phyloP scores from a whole-genome alignment of 257 asterid species.

The Oldenlandia corymbosa region DNA sequence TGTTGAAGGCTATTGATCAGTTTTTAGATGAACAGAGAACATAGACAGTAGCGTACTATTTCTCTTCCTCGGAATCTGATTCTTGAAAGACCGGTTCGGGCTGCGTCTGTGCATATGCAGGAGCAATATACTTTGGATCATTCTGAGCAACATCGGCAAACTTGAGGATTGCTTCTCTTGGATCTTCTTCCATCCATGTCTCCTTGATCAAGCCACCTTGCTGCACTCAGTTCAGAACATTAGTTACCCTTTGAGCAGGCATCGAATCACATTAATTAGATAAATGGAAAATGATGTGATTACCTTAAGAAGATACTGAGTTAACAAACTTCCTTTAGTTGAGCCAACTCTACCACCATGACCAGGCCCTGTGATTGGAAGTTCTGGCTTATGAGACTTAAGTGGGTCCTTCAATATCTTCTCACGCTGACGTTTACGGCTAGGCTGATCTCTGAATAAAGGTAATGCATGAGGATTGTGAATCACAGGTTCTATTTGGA shows the following conservation, averaged over 20 bases:
- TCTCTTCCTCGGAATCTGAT: conserved; percentile 85
- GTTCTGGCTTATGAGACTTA: conserved; percentile 93
- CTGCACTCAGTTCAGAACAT: conserved; percentile 38
- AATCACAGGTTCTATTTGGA: conserved; percentile 74
- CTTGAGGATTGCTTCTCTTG: conserved; percentile 91
- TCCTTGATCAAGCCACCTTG: conserved; percentile 94
- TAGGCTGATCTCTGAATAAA: conserved; percentile 86
- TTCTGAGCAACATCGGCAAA: conserved; percentile 82
- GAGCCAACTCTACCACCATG: conserved; percentile 94
- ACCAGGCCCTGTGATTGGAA: conserved; percentile 94
- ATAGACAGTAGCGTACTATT: conserved; percentile 19
- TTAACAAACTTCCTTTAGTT: conserved; percentile 84
- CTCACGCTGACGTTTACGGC: conserved; percentile 95
- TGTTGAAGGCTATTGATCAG: no score
- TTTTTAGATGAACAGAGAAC: no score
- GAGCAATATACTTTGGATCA: conserved; percentile 88
- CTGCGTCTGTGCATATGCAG: conserved; percentile 86
- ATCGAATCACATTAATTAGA: not conserved
- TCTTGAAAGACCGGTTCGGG: conserved; percentile 71
- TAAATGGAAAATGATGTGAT: conserved; percentile 8
- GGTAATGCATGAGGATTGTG: conserved; percentile 99
- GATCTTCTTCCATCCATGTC: conserved; percentile 98
- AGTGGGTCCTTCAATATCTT: conserved; percentile 84
- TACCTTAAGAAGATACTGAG: conserved; percentile 95
- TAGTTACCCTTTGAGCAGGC: not conserved